Percentiles rank a stretch among this genome's conserved stretches.
Conservation (phyloP, 2,329 filamentous ascomycete genomes). For the Trematosphaeria pertusa region DNA sequence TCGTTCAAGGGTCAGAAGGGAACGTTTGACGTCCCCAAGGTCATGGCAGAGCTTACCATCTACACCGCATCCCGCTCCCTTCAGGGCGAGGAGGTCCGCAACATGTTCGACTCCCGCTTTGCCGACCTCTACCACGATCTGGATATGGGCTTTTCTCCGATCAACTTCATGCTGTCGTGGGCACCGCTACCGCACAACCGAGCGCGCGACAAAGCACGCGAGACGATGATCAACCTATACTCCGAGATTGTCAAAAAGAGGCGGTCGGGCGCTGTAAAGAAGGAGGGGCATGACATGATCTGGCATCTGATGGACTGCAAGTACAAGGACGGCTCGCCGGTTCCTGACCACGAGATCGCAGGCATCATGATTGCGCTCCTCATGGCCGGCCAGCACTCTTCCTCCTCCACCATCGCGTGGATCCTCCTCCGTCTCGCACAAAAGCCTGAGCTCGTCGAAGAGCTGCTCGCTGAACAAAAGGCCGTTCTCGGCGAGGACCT, state of each 20-base stretch:
- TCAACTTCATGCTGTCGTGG: conserved; percentile 93
- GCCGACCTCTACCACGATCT: conserved; percentile 86
- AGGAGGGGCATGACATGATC: conserved; percentile 75
- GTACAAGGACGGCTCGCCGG: conserved; percentile 80
- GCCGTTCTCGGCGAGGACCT: conserved; percentile 75
- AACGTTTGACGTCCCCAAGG: conserved; percentile 73
- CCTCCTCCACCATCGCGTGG: conserved; percentile 83
- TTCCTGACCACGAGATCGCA: conserved; percentile 85
- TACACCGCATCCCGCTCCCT: conserved; percentile 87
- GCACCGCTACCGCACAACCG: conserved; percentile 88
- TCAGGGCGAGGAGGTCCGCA: conserved; percentile 83
- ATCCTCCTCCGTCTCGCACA: conserved; percentile 82
- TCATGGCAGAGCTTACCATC: conserved; percentile 86
- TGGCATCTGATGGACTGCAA: conserved; percentile 85
- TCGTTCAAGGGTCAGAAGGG: conserved; percentile 73
- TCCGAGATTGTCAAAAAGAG: conserved; percentile 81
- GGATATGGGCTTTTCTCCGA: conserved; percentile 85
- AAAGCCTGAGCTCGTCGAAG: conserved; percentile 77
- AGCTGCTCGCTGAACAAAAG: conserved; percentile 84
- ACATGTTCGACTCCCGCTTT: conserved; percentile 79
- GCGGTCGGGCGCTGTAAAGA: conserved; percentile 60
- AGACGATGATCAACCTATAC: conserved; percentile 81
- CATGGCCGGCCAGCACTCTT: conserved; percentile 92
- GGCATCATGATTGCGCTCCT: conserved; percentile 95
- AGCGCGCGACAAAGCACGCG: conserved; percentile 78